Percentiles rank a stretch among this genome's conserved stretches.
phyloP scores from a whole-genome alignment of 371 early-diverging fungal species.

The Syncephalastrum sp. region DNA sequence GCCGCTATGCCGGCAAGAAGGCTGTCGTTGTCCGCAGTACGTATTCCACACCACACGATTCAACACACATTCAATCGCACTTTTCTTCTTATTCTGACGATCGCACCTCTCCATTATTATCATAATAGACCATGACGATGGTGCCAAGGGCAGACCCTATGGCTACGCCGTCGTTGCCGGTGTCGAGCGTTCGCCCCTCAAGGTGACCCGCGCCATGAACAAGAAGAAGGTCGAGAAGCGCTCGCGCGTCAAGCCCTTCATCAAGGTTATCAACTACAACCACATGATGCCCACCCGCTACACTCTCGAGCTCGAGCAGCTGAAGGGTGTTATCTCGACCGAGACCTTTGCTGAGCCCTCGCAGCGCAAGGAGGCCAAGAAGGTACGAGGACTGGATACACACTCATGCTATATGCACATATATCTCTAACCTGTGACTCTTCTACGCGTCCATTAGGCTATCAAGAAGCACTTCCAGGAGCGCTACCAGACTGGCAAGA shows the following conservation, averaged over 20 bases:
- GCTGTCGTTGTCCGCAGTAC: conserved; percentile 97
- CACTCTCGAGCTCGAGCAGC: conserved; percentile 80
- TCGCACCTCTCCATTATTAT: neutral
- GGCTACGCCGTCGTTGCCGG: conserved; percentile 98
- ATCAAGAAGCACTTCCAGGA: conserved; percentile 95
- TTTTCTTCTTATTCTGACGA: conserved; percentile 1
- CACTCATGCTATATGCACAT: neutral
- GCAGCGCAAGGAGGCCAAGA: conserved; percentile 88
- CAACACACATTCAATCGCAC: neutral
- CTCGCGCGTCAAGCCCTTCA: conserved; percentile 96
- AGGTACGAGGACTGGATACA: conserved; percentile 35
- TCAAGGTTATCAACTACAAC: conserved; percentile 98
- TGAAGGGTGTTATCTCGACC: conserved; percentile 84
- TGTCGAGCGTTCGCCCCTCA: conserved; percentile 94
- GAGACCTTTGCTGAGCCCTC: conserved; percentile 94
- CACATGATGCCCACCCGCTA: conserved; percentile 99
- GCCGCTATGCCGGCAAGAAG: conserved; percentile 98
- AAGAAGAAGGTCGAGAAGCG: conserved; percentile 94
- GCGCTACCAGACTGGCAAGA: conserved; percentile 94
- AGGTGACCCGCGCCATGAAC: conserved; percentile 94
- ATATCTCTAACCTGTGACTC: too few species aligned
- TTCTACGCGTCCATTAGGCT: conserved; percentile 34
- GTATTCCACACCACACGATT: conserved; percentile 14
- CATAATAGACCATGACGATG: conserved; percentile 73
- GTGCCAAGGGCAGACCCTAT: conserved; percentile 91